A percentile compares a stretch with the other conserved stretches of the same genome.
Conservation (phyloP, 495 filamentous ascomycete species). For the Evernia prunastri region DNA sequence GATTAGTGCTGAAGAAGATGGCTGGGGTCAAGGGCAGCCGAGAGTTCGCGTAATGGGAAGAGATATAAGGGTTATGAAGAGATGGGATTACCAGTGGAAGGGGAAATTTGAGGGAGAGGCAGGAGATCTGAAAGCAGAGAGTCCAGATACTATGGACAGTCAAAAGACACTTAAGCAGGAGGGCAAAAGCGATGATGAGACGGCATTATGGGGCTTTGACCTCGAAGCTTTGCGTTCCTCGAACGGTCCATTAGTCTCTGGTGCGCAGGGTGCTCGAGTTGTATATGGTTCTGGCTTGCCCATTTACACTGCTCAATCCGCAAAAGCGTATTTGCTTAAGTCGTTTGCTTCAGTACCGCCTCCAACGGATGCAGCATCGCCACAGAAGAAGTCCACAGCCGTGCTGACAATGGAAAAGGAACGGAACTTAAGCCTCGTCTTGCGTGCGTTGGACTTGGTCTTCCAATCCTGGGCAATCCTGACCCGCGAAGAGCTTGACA, state of each 20-base stretch:
- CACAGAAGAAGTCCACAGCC: conserved; percentile 28
- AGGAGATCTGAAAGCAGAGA: conserved; percentile 13
- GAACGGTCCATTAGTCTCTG: conserved; percentile 16
- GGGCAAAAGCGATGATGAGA: conserved; percentile 37
- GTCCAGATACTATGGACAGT: conserved; percentile 20
- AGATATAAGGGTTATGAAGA: conserved; percentile 64
- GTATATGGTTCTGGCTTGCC: conserved; percentile 40
- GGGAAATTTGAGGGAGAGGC: conserved; percentile 33
- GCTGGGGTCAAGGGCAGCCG: conserved; percentile 71
- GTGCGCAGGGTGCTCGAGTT: conserved; percentile 12
- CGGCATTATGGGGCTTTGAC: conserved; percentile 72
- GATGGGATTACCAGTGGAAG: conserved; percentile 68
- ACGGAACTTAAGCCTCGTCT: conserved; percentile 56
- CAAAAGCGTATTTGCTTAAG: conserved; percentile 38
- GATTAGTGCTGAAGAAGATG: conserved; percentile 59
- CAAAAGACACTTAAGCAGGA: conserved; percentile 33
- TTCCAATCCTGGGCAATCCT: conserved; percentile 64
- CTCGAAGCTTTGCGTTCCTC: conserved; percentile 54
- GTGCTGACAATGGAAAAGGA: conserved; percentile 51
- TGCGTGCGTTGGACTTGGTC: conserved; percentile 60
- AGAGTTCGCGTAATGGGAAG: conserved; percentile 61
- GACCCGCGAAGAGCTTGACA: conserved; percentile 56
- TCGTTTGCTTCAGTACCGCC: conserved; percentile 29
- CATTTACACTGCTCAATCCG: conserved; percentile 60
- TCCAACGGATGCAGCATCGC: neutral